These are phyloP conservation scores for Shiraia bambusicola DNA, from an alignment of 2,329 filamentous ascomycete species.

Conservation along the genomic window DNA sequence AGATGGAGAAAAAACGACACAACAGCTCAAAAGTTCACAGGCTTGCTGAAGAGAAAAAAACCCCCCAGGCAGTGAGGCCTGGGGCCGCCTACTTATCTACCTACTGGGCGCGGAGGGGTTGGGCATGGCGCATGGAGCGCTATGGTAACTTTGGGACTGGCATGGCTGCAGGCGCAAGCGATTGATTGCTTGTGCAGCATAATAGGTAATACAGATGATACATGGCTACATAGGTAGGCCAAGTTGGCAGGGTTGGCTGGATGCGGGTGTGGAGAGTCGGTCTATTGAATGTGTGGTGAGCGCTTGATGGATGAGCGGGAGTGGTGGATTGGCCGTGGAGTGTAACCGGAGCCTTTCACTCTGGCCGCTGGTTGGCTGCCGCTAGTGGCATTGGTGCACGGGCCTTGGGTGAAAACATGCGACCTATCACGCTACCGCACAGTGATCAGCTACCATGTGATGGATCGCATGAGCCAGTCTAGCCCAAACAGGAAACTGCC, in stretches of 20 bases:
- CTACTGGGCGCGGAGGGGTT: conserved; percentile 26
- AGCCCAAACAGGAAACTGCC: conserved; percentile 14
- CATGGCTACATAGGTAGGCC: conserved; percentile 22
- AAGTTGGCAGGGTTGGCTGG: conserved; percentile 33
- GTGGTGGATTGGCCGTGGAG: conserved; percentile 34
- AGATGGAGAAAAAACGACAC: conserved; percentile 49
- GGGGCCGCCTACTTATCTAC: conserved; percentile 40
- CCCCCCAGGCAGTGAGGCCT: conserved; percentile 24
- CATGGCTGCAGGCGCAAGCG: conserved; percentile 28
- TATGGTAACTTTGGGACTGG: conserved; percentile 23
- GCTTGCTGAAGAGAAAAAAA: conserved; percentile 54
- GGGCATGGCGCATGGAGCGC: conserved; percentile 32
- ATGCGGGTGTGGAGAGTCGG: conserved; percentile 29
- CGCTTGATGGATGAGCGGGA: conserved; percentile 37
- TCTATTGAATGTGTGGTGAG: conserved; percentile 41
- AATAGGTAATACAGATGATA: too few species aligned
- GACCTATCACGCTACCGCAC: conserved; percentile 21
- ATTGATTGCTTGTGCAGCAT: conserved; percentile 40
- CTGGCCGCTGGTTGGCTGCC: conserved; percentile 22
- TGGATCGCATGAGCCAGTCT: conserved; percentile 14
- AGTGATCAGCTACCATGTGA: conserved; percentile 32
- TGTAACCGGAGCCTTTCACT: conserved; percentile 27
- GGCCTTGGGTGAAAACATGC: conserved; percentile 30
- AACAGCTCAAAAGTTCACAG: conserved; percentile 53
- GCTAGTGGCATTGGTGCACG: conserved; percentile 30